Evolutionary conservation across 345 rosid species (phyloP).

Genomic region (Acer campestre): DNA sequence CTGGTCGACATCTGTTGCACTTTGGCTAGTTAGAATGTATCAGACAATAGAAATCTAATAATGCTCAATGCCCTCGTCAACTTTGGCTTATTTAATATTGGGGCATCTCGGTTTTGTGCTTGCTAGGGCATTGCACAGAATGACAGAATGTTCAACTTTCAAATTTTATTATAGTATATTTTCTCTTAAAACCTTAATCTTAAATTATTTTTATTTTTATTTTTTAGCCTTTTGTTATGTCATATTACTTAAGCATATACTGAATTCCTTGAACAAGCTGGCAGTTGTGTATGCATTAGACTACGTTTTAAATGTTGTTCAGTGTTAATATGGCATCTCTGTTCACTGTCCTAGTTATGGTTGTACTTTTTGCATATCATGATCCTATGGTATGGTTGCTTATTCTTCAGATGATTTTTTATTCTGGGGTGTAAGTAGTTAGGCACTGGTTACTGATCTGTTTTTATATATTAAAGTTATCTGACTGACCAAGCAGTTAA

Average conservation of each 20-base stretch:
- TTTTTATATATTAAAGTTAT: background rate
- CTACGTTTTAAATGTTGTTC: background rate
- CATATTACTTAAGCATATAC: background rate
- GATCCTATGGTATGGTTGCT: background rate
- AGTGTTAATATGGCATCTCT: background rate
- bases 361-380: background rate
- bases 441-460: constrained; percentile 1
- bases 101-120: too few species aligned
- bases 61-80: too few species aligned
- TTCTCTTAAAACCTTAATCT: background rate
- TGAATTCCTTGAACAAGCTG: background rate
- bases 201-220: background rate
- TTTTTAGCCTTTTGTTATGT: background rate
- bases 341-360: background rate
- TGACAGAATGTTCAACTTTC: background rate
- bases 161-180: background rate
- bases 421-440: background rate
- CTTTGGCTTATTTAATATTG: too few species aligned
- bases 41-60: background rate
- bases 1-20: background rate
- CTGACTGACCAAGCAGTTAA: constrained; percentile 1
- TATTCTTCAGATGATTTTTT: background rate
- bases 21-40: background rate
- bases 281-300: background rate
- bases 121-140: too few species aligned